Evolutionary conservation across 345 rosid species (phyloP).

Genomic region (Eucalyptus globulus): DNA sequence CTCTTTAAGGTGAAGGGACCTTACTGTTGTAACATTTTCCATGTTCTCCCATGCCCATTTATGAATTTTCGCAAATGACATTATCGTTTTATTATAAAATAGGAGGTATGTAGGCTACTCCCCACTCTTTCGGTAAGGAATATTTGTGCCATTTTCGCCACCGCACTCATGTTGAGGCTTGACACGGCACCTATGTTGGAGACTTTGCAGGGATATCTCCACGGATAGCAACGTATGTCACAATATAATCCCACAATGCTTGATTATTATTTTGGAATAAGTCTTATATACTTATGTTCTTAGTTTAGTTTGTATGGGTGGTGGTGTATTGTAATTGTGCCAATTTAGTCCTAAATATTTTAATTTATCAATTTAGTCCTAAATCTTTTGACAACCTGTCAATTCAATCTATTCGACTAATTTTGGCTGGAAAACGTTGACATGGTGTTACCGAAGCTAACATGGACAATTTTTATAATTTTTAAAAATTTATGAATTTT

Average conservation of each 20-base stretch:
- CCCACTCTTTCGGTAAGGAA: background rate
- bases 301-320: background rate
- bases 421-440: background rate
- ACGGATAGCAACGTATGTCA: background rate
- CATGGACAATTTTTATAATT: too few species aligned
- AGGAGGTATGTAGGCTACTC: background rate
- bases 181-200: background rate
- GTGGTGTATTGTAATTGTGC: too few species aligned
- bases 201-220: background rate
- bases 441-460: rapidly evolving
- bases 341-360: too few species aligned
- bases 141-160: background rate
- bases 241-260: background rate
- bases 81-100: background rate
- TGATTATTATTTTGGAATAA: background rate
- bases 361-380: too few species aligned
- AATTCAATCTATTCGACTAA: rapidly evolving
- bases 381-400: background rate
- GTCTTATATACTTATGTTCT: background rate
- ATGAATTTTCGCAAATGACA: background rate
- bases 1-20: background rate
- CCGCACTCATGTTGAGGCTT: background rate
- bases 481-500: too few species aligned
- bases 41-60: background rate
- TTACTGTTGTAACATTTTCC: background rate